A percentile compares a stretch with the other conserved stretches of the same genome.
phyloP scores from a whole-genome alignment of 768 basidiomycete genomes.

The Podaxis pistillaris region DNA sequence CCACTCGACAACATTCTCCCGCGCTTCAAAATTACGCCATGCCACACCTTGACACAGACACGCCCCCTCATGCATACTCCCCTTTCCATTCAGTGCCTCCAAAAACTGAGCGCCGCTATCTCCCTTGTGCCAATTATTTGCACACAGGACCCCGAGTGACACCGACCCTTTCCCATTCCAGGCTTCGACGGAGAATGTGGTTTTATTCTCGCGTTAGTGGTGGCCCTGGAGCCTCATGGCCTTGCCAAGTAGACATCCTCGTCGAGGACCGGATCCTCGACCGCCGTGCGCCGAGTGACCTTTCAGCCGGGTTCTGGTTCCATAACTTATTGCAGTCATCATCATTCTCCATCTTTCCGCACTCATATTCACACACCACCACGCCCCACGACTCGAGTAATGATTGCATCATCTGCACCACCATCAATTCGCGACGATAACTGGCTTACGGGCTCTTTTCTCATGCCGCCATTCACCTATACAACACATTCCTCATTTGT shows the following conservation, averaged over 20 bases:
- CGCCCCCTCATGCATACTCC: background rate
- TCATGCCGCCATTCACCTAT: conserved; percentile 7
- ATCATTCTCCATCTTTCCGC: background rate
- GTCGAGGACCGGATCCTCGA: conserved; percentile 11
- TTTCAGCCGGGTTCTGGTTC: background rate
- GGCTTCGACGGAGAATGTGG: background rate
- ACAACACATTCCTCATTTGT: conserved; percentile 7
- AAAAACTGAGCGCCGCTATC: background rate
- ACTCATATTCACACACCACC: conserved; percentile 1
- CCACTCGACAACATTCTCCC: background rate
- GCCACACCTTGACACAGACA: background rate
- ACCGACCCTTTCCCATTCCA: conserved; percentile 1
- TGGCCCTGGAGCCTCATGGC: conserved; percentile 12
- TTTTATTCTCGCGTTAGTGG: conserved; percentile 6
- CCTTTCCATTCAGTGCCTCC: background rate
- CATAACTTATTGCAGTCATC: conserved; percentile 3
- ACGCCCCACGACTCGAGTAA: background rate
- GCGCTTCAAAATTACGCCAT: background rate
- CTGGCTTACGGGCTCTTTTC: conserved; percentile 1
- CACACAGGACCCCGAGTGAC: conserved; percentile 11
- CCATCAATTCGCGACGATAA: background rate
- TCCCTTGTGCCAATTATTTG: background rate
- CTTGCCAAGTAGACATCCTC: conserved; percentile 2
- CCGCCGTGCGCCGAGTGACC: background rate
- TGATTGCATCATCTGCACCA: conserved; percentile 1